A percentile compares a stretch with the other conserved stretches of the same genome.
Conservation (phyloP, 148 eudicot species). For the Fagopyrum tataricum region DNA sequence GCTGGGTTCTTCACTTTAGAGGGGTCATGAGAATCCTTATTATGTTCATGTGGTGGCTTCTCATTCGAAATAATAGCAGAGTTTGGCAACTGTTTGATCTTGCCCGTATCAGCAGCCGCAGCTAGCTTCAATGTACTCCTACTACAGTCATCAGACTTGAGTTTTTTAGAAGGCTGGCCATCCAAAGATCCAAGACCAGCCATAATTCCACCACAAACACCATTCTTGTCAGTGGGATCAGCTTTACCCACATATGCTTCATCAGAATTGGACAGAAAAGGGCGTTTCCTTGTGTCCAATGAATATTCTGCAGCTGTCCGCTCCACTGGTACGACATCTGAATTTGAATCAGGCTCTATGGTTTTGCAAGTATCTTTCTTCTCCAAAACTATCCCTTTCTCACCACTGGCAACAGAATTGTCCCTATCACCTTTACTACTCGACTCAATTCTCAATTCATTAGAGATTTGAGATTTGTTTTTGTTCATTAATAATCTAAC, state of each 20-base stretch:
- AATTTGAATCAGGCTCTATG: neutral
- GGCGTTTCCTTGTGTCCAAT: constrained; percentile 8
- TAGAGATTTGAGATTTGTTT: constrained; percentile 23
- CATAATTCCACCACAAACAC: neutral
- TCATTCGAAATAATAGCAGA: neutral
- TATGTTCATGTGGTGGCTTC: neutral
- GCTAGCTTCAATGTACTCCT: constrained; percentile 15
- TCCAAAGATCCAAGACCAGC: constrained; percentile 18
- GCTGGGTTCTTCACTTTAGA: neutral
- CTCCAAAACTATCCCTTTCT: constrained; percentile 7
- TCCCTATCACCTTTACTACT: constrained; percentile 21
- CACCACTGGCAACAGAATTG: constrained; percentile 15
- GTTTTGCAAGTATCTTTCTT: neutral
- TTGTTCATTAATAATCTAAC: constrained; percentile 60
- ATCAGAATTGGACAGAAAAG: constrained; percentile 9
- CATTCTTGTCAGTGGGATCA: neutral
- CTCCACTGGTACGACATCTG: constrained; percentile 9
- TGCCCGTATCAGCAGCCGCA: constrained; percentile 15
- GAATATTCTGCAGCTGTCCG: constrained; percentile 12
- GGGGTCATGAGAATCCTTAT: neutral
- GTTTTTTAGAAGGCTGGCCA: constrained; percentile 29
- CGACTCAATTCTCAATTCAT: constrained; percentile 18
- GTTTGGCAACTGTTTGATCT: neutral
- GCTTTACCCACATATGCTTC: neutral
- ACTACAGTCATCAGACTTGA: constrained; percentile 21